Percentiles rank a stretch among this genome's conserved stretches.
These are phyloP conservation scores for Neocucurbitaria cava DNA, from an alignment of 2,329 filamentous ascomycete genomes.

Conservation along the genomic window DNA sequence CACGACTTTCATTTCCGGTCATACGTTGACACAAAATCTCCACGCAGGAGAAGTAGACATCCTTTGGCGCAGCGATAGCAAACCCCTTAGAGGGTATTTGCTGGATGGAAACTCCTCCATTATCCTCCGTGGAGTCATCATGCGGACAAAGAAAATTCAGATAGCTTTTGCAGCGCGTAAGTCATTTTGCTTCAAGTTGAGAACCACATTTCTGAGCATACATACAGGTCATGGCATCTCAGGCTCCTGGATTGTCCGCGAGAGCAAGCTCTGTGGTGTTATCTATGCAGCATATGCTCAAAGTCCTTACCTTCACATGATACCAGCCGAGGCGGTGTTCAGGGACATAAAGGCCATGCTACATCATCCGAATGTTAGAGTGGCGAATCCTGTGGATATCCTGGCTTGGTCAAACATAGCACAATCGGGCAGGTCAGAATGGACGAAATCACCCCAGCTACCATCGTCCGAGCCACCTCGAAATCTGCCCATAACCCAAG, in stretches of 20 bases:
- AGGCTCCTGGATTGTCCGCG: slow-evolving; percentile 12
- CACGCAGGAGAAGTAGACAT: slow-evolving; percentile 3
- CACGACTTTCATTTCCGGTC: neutral
- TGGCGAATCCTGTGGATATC: neutral
- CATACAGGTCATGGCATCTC: slow-evolving; percentile 8
- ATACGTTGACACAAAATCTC: neutral
- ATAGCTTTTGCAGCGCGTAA: neutral
- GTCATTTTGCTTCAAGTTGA: neutral
- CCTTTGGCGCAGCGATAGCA: neutral
- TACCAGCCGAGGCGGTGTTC: slow-evolving; percentile 9
- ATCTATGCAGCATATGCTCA: slow-evolving; percentile 10
- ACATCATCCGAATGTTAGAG: neutral
- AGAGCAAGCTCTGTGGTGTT: slow-evolving; percentile 4
- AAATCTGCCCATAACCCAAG: no score
- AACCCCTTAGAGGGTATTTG: slow-evolving; percentile 7
- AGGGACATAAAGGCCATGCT: neutral
- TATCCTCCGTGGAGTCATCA: slow-evolving; percentile 3
- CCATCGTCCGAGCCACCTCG: no score
- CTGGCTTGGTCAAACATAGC: no score
- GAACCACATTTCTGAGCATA: neutral
- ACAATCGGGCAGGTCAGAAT: no score
- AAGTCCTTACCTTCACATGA: slow-evolving; percentile 15
- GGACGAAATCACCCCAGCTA: no score
- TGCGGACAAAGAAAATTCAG: slow-evolving; percentile 15
- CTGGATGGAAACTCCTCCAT: slow-evolving; percentile 8